Evolutionary conservation across 306 rosid genomes (phyloP), one percentile per base, ranked within the genome.

Genomic region (Cyamopsis tetragonoloba): DNA sequence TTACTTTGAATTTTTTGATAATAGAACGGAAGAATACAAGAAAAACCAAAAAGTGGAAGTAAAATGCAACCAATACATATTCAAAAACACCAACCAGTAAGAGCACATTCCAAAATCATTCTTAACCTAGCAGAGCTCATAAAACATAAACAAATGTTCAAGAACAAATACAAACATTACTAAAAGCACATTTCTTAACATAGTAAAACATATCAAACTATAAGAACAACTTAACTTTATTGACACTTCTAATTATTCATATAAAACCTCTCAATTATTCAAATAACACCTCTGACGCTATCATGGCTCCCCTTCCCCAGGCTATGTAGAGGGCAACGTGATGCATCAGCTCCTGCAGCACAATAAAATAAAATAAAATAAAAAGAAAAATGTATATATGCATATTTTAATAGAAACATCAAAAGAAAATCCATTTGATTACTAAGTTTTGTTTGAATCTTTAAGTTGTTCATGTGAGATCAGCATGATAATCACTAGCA

Each of bases 311-410:
- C 68, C 98, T 92, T 78, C 93, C 95, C 63, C 47, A 73, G 38
- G 96, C 88, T 1, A 89, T 59, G 86, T 92, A 89, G 48, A 92
- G 96, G 44, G 84, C 98, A 68, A 87, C 81, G 68, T 92, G 98
- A 77, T 92, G 96, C 98, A 86, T 87, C 71, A 89, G 44, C 28
- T 75, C 88, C 98, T 92, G 83, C 65, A 77, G 30, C 47, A 34
- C 10, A 39, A 62, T 5, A 31, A 65, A 20, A 34, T 22, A 55
- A 11, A 43, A 32, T 3, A 30, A 32, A 66, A 27, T 2, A 65
- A 26, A 23, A 15, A n/a, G n/a, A n/a, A n/a, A n/a, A n/a, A n/a
- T n/a, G n/a, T n/a, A n/a, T n/a, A n/a, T n/a, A n/a, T n/a, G n/a
- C n/a, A 15, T 5, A 32, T 10, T 12, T 26, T n/a, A 57, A 57